phyloP scores from a whole-genome alignment of 164 flowering plant genomes.

The Liriodendron chinense region DNA sequence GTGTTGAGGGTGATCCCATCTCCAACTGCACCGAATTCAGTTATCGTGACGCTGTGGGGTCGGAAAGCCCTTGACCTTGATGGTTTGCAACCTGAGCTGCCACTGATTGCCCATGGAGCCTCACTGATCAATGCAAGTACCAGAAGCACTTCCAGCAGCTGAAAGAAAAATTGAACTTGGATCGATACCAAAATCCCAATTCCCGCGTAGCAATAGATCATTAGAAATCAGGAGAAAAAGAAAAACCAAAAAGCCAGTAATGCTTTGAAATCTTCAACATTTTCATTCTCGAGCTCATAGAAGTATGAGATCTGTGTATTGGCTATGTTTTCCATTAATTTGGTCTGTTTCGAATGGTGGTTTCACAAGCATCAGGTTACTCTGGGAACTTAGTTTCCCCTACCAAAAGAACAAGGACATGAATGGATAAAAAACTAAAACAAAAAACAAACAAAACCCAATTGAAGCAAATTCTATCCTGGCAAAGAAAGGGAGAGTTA shows the following conservation, averaged over 20 bases:
- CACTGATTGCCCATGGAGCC: slow-evolving; percentile 31
- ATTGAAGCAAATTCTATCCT: not conserved
- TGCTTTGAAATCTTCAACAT: not conserved
- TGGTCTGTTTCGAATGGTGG: not conserved
- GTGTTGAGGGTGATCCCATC: slow-evolving; percentile 81
- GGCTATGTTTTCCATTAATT: not conserved
- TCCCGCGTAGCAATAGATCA: not conserved
- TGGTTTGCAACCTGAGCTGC: slow-evolving; percentile 33
- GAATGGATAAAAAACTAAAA: not conserved
- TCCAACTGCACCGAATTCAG: slow-evolving; percentile 82
- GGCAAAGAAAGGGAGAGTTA: not conserved
- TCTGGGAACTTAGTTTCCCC: not conserved
- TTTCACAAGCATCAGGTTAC: not conserved
- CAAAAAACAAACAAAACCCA: not conserved
- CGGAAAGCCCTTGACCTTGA: slow-evolving; percentile 28
- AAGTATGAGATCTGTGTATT: not conserved
- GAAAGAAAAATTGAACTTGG: slow-evolving; percentile 4
- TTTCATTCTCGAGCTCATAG: too few relatives aligned
- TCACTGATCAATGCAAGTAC: slow-evolving; percentile 35
- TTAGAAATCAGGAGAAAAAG: not conserved
- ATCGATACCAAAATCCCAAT: not conserved
- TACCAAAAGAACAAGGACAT: too few relatives aligned
- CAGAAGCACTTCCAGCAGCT: slow-evolving; percentile 49
- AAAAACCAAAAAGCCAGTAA: not conserved
- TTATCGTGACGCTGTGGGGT: slow-evolving; percentile 67